These are phyloP conservation scores for Citrullus colocynthis DNA, from an alignment of 306 rosid species.

Conservation along the genomic window DNA sequence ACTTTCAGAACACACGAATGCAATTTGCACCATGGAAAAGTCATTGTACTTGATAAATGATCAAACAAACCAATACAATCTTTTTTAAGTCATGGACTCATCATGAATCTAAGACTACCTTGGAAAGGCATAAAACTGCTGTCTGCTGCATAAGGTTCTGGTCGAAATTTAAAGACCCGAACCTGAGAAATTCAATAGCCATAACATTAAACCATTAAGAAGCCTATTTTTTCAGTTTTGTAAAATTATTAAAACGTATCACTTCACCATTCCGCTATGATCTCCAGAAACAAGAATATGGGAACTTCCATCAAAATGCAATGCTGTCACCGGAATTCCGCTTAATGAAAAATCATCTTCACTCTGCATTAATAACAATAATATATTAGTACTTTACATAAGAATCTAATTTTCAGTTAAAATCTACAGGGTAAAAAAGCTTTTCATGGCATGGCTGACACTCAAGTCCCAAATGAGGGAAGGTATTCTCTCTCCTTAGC, in stretches of 20 bases:
- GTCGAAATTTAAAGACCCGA: constrained; percentile 64
- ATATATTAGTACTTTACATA: neutral
- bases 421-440: neutral
- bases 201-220: neutral
- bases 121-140: constrained; percentile 58
- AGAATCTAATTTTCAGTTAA: neutral
- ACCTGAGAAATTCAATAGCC: constrained; percentile 33
- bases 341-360: constrained; percentile 64
- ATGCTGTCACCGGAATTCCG: constrained; percentile 60
- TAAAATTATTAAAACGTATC: neutral
- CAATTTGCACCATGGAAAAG: constrained; percentile 2
- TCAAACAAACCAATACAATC: neutral
- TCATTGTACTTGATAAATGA: neutral
- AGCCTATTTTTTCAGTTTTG: neutral
- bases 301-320: constrained; percentile 37
- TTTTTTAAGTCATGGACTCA: neutral
- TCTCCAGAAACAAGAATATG: constrained; percentile 77
- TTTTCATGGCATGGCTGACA: neutral
- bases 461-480: neutral
- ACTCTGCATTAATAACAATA: constrained; percentile 36
- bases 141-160: constrained; percentile 50
- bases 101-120: constrained; percentile 30
- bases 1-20: neutral
- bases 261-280: constrained; percentile 68
- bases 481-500: neutral